A percentile compares a stretch with the other conserved stretches of the same genome.
phyloP scores from a whole-genome alignment of 495 filamentous ascomycete species.

The Jackrogersella multiformis region DNA sequence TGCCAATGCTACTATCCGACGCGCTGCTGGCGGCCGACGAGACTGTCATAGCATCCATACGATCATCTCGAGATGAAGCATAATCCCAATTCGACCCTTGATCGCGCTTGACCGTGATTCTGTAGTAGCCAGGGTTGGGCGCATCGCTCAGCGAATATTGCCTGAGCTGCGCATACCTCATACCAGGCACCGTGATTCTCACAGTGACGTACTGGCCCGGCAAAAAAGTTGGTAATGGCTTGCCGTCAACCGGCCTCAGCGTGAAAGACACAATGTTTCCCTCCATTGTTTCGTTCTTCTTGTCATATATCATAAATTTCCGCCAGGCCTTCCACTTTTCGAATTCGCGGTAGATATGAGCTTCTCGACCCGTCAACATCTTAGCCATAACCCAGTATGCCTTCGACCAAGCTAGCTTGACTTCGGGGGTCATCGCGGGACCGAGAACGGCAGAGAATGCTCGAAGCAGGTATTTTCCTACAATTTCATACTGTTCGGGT shows the following conservation, averaged over 20 bases:
- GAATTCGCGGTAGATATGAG: slow-evolving; percentile 65
- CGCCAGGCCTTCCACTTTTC: slow-evolving; percentile 71
- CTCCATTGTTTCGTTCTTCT: slow-evolving; percentile 67
- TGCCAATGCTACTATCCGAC: slow-evolving; percentile 47
- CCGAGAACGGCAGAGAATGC: slow-evolving; percentile 75
- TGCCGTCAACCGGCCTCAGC: slow-evolving; percentile 68
- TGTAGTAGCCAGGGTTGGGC: slow-evolving; percentile 66
- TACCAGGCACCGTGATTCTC: slow-evolving; percentile 63
- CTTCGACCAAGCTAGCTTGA: slow-evolving; percentile 68
- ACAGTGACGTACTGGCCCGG: slow-evolving; percentile 78
- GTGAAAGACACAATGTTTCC: slow-evolving; percentile 69
- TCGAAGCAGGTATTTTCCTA: slow-evolving; percentile 71
- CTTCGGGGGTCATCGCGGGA: slow-evolving; percentile 69
- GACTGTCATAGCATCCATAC: slow-evolving; percentile 34
- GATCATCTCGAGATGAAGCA: slow-evolving; percentile 21
- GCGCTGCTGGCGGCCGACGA: slow-evolving; percentile 47
- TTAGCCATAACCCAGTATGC: slow-evolving; percentile 71
- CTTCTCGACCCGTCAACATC: slow-evolving; percentile 71
- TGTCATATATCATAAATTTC: slow-evolving; percentile 68
- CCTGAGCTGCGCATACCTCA: slow-evolving; percentile 68
- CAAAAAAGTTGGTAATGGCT: slow-evolving; percentile 66
- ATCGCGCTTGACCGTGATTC: slow-evolving; percentile 76
- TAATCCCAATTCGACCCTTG: slow-evolving; percentile 49
- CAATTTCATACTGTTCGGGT: slow-evolving; percentile 74
- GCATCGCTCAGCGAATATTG: slow-evolving; percentile 78